Evolutionary conservation across 306 rosid genomes (phyloP).

Genomic region (Dalbergia cultrata): DNA sequence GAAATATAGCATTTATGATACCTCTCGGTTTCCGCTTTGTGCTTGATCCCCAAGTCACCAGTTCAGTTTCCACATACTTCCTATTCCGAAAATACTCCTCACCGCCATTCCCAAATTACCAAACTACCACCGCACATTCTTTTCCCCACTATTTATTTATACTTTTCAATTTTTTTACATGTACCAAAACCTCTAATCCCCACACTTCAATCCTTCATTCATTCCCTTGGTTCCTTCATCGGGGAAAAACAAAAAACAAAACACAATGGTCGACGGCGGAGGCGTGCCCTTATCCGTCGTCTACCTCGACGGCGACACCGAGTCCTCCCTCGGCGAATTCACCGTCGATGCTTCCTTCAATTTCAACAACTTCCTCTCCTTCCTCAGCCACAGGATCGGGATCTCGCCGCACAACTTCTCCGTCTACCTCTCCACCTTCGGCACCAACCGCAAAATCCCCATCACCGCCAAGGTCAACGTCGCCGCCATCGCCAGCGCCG

Average conservation of each 20-base stretch:
- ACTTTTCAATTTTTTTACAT: neutral
- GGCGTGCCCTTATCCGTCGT: slow-evolving; percentile 59
- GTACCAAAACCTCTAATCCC: slow-evolving; percentile 25
- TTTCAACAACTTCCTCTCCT: slow-evolving; percentile 58
- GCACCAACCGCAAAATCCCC: slow-evolving; percentile 55
- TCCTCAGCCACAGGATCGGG: slow-evolving; percentile 64
- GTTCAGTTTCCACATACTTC: neutral
- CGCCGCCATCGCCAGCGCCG: slow-evolving; percentile 44
- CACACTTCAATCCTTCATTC: neutral
- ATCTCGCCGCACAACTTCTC: slow-evolving; percentile 66
- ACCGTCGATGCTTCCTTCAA: slow-evolving; percentile 51
- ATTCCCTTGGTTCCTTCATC: neutral
- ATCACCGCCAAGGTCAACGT: slow-evolving; percentile 69
- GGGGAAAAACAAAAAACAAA: neutral
- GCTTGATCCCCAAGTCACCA: slow-evolving; percentile 5
- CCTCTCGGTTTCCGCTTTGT: neutral
- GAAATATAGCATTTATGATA: neutral
- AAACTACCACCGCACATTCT: neutral
- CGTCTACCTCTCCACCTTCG: slow-evolving; percentile 52
- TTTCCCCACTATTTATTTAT: neutral
- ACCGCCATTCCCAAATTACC: neutral
- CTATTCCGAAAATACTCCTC: neutral
- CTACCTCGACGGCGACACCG: slow-evolving; percentile 62
- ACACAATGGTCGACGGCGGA: slow-evolving; percentile 50
- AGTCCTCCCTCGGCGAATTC: slow-evolving; percentile 57